phyloP scores from a whole-genome alignment of 192 early-diverging fungal genomes.

The Thamnidium elegans region DNA sequence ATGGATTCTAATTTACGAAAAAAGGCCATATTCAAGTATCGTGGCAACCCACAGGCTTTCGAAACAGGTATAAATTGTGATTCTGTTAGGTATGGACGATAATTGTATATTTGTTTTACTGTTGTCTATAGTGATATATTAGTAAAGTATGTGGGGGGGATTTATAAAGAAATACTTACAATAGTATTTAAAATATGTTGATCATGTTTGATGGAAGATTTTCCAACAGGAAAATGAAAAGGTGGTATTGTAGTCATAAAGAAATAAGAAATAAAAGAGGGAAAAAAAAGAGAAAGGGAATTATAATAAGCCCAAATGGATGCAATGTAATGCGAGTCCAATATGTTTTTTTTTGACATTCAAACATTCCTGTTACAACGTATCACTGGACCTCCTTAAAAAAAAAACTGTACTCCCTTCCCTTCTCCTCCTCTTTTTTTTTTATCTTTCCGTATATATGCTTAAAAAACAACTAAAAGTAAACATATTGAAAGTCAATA shows the following conservation, averaged over 20 bases:
- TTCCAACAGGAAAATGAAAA: slow-evolving; percentile 19
- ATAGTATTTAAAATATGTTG: background rate
- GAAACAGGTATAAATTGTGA: slow-evolving; percentile 24
- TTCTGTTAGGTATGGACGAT: slow-evolving; percentile 15
- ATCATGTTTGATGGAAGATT: background rate
- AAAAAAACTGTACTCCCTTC: background rate
- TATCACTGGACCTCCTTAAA: slow-evolving; percentile 3
- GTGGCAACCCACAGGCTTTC: slow-evolving; percentile 56
- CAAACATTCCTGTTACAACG: slow-evolving; percentile 7
- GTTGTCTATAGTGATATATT: slow-evolving; percentile 4
- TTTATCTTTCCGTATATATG: background rate
- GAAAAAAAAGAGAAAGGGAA: slow-evolving; percentile 3
- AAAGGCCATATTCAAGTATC: slow-evolving; percentile 67
- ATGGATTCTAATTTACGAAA: slow-evolving; percentile 42
- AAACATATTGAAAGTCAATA: too few species aligned
- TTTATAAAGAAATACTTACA: slow-evolving; percentile 12
- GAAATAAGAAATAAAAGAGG: background rate
- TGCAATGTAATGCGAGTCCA: background rate
- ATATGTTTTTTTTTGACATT: slow-evolving; percentile 8
- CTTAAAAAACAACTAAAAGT: too few species aligned
- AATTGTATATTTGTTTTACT: slow-evolving; percentile 14
- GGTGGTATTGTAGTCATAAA: background rate
- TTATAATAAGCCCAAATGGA: too few species aligned
- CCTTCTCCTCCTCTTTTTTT: background rate
- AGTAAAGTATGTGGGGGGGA: too few species aligned